Evolutionary conservation across 2,329 filamentous ascomycete genomes (phyloP).

Genomic region (Colletotrichum cuscutae): DNA sequence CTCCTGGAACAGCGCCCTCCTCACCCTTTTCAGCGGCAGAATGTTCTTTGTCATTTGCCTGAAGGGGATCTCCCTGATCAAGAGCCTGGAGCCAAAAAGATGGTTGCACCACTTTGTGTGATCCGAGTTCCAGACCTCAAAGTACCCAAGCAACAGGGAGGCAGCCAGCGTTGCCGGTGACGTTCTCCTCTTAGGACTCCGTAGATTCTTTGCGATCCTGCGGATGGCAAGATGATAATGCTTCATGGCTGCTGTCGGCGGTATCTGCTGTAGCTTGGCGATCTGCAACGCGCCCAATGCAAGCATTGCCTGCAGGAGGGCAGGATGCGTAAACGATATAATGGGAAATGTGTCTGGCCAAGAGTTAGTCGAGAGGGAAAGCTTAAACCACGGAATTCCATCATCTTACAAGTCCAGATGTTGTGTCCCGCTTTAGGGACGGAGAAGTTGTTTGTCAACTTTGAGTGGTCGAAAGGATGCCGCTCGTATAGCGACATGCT

Average conservation of each 20-base stretch:
- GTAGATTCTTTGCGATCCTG: constrained; percentile 80
- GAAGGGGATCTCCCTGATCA: constrained; percentile 86
- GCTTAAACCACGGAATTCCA: neutral
- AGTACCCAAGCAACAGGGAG: constrained; percentile 86
- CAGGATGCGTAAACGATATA: constrained; percentile 85
- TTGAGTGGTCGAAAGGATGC: constrained; percentile 77
- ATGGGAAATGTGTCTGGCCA: constrained; percentile 79
- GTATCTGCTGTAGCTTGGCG: constrained; percentile 79
- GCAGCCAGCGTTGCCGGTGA: constrained; percentile 88
- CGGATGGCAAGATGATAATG: constrained; percentile 91
- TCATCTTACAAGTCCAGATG: constrained; percentile 69
- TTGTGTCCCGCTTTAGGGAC: constrained; percentile 73
- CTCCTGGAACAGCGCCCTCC: constrained; percentile 49
- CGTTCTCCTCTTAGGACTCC: constrained; percentile 73
- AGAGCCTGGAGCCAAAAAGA: constrained; percentile 82
- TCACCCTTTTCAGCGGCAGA: constrained; percentile 67
- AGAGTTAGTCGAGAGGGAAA: constrained; percentile 26
- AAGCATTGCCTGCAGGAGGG: constrained; percentile 89
- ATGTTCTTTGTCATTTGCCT: constrained; percentile 77
- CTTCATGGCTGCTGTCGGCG: constrained; percentile 83
- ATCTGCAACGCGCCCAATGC: constrained; percentile 90
- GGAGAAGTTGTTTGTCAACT: constrained; percentile 70
- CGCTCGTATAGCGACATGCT: constrained; percentile 90
- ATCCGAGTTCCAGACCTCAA: constrained; percentile 94
- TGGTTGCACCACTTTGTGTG: constrained; percentile 97